Evolutionary conservation across 2,329 filamentous ascomycete genomes (phyloP).

Genomic region (Colletotrichum sp.): DNA sequence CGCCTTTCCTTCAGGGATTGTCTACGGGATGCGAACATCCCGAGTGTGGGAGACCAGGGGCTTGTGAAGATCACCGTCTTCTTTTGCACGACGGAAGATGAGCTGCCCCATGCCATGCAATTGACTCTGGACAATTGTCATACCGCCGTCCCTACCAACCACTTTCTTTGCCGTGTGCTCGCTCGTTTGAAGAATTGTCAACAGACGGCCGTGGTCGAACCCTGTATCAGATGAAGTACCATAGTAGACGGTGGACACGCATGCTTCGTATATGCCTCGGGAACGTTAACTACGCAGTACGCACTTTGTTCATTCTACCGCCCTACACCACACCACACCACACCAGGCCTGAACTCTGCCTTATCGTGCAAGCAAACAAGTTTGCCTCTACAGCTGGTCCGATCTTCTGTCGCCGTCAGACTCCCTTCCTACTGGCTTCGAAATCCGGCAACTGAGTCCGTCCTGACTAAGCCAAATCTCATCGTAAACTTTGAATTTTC

Average conservation of each 20-base stretch:
- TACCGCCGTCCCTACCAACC: background rate
- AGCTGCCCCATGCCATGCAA: background rate
- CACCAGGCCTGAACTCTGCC: background rate
- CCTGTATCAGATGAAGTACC: background rate
- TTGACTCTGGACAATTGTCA: background rate
- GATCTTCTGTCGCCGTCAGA: background rate
- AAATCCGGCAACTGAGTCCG: background rate
- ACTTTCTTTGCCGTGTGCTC: background rate
- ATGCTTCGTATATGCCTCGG: background rate
- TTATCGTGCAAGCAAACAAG: background rate
- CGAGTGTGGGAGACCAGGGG: background rate
- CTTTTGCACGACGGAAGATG: background rate
- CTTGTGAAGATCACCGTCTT: background rate
- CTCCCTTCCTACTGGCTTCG: background rate
- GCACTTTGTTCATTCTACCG: background rate
- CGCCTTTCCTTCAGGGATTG: background rate
- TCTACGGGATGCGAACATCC: conserved; percentile 9
- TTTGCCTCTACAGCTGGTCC: background rate
- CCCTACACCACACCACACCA: background rate
- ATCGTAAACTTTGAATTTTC: background rate
- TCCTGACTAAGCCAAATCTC: background rate
- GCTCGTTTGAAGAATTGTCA: conserved; percentile 10
- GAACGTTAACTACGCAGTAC: background rate
- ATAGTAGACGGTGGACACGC: background rate
- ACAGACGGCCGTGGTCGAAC: background rate